Percentiles rank a stretch among this genome's conserved stretches.
These are phyloP conservation scores for Effrenium voratum DNA, from an alignment of 73 alveolate species.

Conservation along the genomic window DNA sequence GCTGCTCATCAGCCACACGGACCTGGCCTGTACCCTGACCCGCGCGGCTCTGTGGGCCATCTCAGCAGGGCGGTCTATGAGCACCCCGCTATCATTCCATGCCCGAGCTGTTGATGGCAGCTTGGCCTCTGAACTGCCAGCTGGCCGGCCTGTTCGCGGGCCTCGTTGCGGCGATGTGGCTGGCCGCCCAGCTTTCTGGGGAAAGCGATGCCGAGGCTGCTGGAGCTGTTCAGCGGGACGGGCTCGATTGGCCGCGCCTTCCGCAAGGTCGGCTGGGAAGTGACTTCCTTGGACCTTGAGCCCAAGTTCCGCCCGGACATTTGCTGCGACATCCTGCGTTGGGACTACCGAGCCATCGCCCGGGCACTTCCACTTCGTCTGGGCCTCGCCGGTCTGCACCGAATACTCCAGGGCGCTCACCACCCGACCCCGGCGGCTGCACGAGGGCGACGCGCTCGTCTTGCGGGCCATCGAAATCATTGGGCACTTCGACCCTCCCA, in stretches of 20 bases:
- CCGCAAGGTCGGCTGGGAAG: slow-evolving; percentile 15
- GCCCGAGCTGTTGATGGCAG: too few relatives aligned
- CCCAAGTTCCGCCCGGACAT: neutral
- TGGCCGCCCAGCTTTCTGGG: neutral
- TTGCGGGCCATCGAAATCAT: neutral
- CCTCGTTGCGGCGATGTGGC: neutral
- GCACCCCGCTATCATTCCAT: too few relatives aligned
- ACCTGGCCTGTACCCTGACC: too few relatives aligned
- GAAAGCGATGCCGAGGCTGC: neutral
- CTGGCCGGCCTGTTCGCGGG: too few relatives aligned
- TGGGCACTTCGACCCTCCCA: neutral
- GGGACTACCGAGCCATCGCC: neutral
- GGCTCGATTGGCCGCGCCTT: slow-evolving; percentile 5
- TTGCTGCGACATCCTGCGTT: neutral
- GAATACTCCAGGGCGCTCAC: neutral
- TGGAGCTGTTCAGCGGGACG: neutral
- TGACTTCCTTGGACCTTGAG: neutral
- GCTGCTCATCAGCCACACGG: too few relatives aligned
- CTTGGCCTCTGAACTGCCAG: too few relatives aligned
- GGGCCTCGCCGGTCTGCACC: neutral
- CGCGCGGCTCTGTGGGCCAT: too few relatives aligned
- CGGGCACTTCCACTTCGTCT: neutral
- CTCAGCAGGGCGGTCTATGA: too few relatives aligned
- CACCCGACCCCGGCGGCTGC: neutral
- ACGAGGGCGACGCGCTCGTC: neutral